Conservation (phyloP, 2,329 filamentous ascomycete genomes). For the Alternaria infectoria region DNA sequence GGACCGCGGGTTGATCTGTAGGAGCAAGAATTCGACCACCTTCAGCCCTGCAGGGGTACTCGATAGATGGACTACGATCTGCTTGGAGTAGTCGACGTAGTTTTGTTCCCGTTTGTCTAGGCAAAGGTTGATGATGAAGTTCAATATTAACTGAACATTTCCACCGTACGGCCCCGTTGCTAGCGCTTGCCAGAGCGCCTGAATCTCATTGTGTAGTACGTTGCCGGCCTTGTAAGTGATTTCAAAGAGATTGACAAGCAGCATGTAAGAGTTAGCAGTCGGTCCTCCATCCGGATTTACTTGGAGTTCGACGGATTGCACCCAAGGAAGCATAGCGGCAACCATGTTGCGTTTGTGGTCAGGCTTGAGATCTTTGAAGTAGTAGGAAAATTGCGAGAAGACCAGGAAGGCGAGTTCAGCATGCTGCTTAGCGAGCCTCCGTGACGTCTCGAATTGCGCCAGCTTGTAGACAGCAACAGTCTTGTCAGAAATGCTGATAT, state of each 20-base stretch:
- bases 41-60: constrained; percentile 85
- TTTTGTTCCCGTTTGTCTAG: constrained; percentile 95
- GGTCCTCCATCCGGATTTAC: constrained; percentile 90
- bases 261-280: constrained; percentile 89
- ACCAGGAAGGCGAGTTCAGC: constrained; percentile 89
- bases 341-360: constrained; percentile 92
- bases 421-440: constrained; percentile 85
- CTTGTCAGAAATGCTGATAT: constrained; percentile 98
- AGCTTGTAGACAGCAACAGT: constrained; percentile 98
- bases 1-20: constrained; percentile 92
- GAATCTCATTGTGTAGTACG: constrained; percentile 91
- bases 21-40: constrained; percentile 89
- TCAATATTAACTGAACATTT: constrained; percentile 91
- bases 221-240: constrained; percentile 93
- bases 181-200: constrained; percentile 95
- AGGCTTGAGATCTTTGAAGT: constrained; percentile 86
- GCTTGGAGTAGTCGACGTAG: constrained; percentile 97
- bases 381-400: constrained; percentile 92
- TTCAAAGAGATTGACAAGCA: constrained; percentile 92
- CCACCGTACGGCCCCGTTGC: constrained; percentile 91
- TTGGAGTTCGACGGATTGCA: constrained; percentile 91
- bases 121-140: constrained; percentile 95
- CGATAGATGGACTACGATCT: constrained; percentile 95
- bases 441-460: constrained; percentile 95
- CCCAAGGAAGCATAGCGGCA: constrained; percentile 92